Evolutionary conservation across 2,329 filamentous ascomycete species (phyloP), one percentile per base, ranked within the genome.

Genomic region (Diaporthe vaccinii): DNA sequence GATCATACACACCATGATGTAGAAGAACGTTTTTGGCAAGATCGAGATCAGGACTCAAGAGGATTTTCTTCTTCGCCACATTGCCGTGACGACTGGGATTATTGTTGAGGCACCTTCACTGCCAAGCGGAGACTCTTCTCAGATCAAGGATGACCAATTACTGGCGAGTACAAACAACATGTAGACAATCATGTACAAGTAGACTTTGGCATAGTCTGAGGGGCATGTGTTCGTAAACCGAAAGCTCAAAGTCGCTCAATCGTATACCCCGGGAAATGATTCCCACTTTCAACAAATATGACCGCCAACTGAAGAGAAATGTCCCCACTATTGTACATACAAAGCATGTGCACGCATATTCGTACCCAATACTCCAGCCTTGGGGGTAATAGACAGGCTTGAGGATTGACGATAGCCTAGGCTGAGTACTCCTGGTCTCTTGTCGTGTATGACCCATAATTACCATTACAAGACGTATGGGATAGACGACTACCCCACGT

Each of bases 161-260:
- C 9, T 7, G 20, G 20, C 7, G 55, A n/a, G 10, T 9, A n/a
- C 31, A 20, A 34, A 14, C 9, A 15, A 12, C 6, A 22, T n/a
- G 10, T 36, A 22, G 55, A 58, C 7, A 15, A 39, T n/a, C 10
- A 39, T 15, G 5, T 1, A n/a, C 14, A 10, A n/a, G 9, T 20
- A 14, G 10, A 7, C 8, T 39, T 22, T 39, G 31, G 3, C 2
- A 36, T 22, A 3, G 5, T 22, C 5, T 5, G 1, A 34, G 53
- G 3, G 0, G 22, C 7, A 6, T 6, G 15, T 39, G 1, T 14
- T 36, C 4, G 10, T 22, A 39, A 25, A 0, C 39, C 4, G 12
- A 9, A 25, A 4, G 34, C 14, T 25, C 22, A 17, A n/a, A 41
- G 25, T 31, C 20, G 15, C 7, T 8, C 22, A 17, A 59, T 12